phyloP scores from a whole-genome alignment of 441 rosid genomes.

The Mallotus repandus region DNA sequence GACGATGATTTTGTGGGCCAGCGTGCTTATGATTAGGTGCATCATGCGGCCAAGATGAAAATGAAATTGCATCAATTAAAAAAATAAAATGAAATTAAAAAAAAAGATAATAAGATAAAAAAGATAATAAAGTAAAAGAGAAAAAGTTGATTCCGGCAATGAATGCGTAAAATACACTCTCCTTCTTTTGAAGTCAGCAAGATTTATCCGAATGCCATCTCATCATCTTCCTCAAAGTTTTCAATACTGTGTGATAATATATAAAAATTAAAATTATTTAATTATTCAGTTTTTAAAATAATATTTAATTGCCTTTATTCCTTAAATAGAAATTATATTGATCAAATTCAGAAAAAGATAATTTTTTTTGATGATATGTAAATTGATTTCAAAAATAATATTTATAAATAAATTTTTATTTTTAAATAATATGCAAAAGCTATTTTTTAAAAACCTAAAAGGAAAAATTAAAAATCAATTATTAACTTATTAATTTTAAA shows the following conservation, averaged over 20 bases:
- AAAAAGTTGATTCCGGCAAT: constrained; percentile 6
- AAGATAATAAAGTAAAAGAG: background rate
- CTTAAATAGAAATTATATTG: too few species aligned
- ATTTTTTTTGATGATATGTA: too few species aligned
- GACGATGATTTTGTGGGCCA: background rate
- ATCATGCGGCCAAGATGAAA: background rate
- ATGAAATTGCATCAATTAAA: constrained; percentile 8
- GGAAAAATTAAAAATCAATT: too few species aligned
- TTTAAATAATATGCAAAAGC: too few species aligned
- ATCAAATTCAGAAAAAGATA: too few species aligned
- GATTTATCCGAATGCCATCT: constrained; percentile 22
- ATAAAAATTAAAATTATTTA: too few species aligned
- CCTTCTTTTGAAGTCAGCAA: background rate
- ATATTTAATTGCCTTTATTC: too few species aligned
- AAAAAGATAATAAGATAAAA: background rate
- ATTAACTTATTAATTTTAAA: too few species aligned
- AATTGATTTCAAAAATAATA: too few species aligned
- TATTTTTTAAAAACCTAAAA: too few species aligned
- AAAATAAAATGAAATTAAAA: background rate
- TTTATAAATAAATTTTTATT: too few species aligned
- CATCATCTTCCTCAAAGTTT: constrained; percentile 1
- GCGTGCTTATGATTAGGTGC: background rate
- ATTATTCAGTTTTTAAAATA: background rate
- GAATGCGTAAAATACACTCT: constrained; percentile 23
- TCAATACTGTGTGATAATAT: background rate